Base-by-base conservation (phyloP, 2,329 filamentous ascomycete genomes). In the Venturia pyrina region DNA sequence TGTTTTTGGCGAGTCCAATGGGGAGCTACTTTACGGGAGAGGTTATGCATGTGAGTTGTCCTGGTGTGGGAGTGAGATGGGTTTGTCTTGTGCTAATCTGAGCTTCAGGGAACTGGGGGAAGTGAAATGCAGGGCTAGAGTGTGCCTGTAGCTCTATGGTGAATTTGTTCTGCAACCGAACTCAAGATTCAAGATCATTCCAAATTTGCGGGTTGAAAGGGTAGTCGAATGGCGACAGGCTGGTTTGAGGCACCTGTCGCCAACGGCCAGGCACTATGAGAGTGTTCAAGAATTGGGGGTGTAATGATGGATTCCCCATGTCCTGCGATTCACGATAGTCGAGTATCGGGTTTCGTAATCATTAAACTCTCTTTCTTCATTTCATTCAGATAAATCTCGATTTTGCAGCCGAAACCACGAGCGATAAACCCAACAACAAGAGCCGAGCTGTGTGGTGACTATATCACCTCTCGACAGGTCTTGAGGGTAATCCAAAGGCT, bases 121-220 rank as follows among this genome's bases (percentile, higher is more conserved):
- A 53, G 2, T 17, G 48, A 53, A 10, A 53, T 53, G 48, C 48
- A 53, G 28, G 48, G 48, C 11, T 53, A 53, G 48, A 28, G 3
- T 50, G 10, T 43, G 8, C 41, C 41, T 43, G 11, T 17, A 43
- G 15, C 4, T 13, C 4, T 15, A 43, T 43, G 11, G 5, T 43
- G 41, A 43, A 15, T 13, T 8, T 43, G 13, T 43, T 13, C 37
- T 6, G 37, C 37, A 28, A 4, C 28, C 28, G 4, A 28, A 28
- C 28, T 28, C 28, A 28, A 28, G 28, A 28, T 28, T 28, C 28
- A 28, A 37, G 74, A 75, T 63, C 74, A 75, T 69, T 69, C 69
- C 62, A 70, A 73, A 41, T 75, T 75, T 67, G 73, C 72, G 3
- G 73, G 74, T 68, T 68, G 66, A 10, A 68, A 67, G 63, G 4